Evolutionary conservation across 2,329 filamentous ascomycete species (phyloP).

Genomic region (Paracamarosporium sp.): DNA sequence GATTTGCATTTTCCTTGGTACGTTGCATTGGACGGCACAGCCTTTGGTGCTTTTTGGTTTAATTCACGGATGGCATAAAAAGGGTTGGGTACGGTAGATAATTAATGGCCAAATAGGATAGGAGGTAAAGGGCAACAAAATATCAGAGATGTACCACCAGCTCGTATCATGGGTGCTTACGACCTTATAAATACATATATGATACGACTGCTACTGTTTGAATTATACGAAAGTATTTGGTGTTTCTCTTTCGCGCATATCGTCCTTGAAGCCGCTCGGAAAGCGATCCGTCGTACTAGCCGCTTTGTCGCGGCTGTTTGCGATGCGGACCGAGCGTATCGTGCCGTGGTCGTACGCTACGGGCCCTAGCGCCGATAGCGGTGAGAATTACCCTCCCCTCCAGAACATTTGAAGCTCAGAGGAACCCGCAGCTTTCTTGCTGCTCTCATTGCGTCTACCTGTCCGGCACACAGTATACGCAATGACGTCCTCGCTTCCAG

Average conservation of each 20-base stretch:
- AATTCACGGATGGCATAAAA: neutral
- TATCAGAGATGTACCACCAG: neutral
- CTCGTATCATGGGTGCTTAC: too few species aligned
- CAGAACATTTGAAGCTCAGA: neutral
- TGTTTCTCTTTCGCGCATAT: neutral
- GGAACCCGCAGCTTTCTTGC: neutral
- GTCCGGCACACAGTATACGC: neutral
- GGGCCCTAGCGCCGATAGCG: slow-evolving; percentile 4
- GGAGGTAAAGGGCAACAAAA: neutral
- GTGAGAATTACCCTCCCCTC: neutral
- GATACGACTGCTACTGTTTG: neutral
- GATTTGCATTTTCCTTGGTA: neutral
- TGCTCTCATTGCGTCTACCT: neutral
- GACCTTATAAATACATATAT: neutral
- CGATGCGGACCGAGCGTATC: neutral
- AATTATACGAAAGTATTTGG: neutral
- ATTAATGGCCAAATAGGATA: neutral
- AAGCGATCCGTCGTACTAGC: neutral
- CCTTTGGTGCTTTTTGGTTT: neutral
- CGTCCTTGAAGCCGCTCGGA: neutral
- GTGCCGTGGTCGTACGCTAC: neutral
- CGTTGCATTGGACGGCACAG: neutral
- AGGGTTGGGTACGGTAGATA: neutral
- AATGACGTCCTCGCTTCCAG: slow-evolving; percentile 69
- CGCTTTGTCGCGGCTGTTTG: neutral